Conservation (phyloP, 306 rosid species). For the Cyclanthera cordifolia region DNA sequence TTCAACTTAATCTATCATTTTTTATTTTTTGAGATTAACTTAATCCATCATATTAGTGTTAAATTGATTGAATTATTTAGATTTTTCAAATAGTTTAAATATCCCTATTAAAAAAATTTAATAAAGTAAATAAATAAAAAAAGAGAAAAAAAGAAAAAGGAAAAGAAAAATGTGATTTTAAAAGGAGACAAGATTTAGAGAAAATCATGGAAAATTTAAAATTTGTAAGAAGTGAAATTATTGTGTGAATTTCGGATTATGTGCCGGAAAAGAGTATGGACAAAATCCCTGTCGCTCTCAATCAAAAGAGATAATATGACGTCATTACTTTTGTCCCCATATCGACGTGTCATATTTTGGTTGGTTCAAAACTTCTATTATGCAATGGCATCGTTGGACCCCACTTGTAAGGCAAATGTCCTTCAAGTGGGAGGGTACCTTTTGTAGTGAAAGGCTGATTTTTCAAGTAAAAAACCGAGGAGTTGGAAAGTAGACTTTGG, state of each 20-base stretch:
- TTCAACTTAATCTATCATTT: too few species aligned
- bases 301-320: neutral
- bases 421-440: neutral
- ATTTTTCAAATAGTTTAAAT: too few species aligned
- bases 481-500: neutral
- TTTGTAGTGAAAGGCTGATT: neutral
- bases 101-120: too few species aligned
- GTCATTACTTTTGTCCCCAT: neutral
- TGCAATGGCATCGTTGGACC: neutral
- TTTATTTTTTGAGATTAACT: too few species aligned
- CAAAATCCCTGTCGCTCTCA: slow-evolving; percentile 5
- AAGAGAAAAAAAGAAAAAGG: too few species aligned
- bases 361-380: neutral
- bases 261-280: neutral
- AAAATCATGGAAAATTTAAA: neutral
- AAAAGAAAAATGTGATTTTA: too few species aligned
- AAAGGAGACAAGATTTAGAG: neutral
- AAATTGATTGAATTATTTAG: too few species aligned
- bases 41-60: too few species aligned
- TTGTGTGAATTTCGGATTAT: neutral
- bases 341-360: neutral
- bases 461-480: neutral
- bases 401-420: neutral
- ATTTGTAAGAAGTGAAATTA: neutral
- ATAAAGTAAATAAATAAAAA: too few species aligned